Conservation (phyloP, 2,329 filamentous ascomycete species). For the Monosporascus sp. region DNA sequence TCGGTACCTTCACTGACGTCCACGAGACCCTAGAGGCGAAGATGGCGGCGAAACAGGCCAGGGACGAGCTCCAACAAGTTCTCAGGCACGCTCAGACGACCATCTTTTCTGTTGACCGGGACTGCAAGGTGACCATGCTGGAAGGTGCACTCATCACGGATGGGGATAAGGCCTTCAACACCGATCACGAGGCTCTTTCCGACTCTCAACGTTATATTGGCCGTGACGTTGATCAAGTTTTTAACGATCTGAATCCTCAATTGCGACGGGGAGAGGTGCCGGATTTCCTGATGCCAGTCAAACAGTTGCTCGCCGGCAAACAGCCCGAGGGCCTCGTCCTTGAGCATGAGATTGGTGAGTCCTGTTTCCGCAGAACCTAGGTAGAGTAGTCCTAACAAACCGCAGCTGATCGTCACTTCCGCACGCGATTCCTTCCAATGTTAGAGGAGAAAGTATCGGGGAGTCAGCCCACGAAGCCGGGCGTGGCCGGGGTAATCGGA, state of each 20-base stretch:
- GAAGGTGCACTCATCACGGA: constrained; percentile 61
- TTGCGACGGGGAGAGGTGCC: constrained; percentile 38
- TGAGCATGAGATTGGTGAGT: constrained; percentile 53
- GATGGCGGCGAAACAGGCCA: constrained; percentile 57
- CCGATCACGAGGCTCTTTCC: constrained; percentile 27
- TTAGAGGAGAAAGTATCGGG: constrained; percentile 50
- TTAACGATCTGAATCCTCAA: constrained; percentile 43
- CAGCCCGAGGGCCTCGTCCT: constrained; percentile 51
- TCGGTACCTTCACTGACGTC: constrained; percentile 73
- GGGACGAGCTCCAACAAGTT: constrained; percentile 67
- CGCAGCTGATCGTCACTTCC: constrained; percentile 58
- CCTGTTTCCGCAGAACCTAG: neutral
- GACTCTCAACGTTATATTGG: constrained; percentile 50
- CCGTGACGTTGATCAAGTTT: constrained; percentile 58
- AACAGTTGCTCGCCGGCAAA: constrained; percentile 58
- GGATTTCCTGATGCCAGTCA: constrained; percentile 52
- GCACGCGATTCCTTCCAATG: constrained; percentile 66
- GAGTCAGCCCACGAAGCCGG: constrained; percentile 40
- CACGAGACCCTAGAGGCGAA: constrained; percentile 68
- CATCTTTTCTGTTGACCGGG: constrained; percentile 64
- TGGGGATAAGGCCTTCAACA: constrained; percentile 32
- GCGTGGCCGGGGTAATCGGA: constrained; percentile 67
- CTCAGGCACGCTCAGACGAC: constrained; percentile 71
- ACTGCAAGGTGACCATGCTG: constrained; percentile 59
- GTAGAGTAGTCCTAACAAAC: constrained; percentile 4